Conservation (phyloP, 345 rosid species). For the Camelina hispida region DNA sequence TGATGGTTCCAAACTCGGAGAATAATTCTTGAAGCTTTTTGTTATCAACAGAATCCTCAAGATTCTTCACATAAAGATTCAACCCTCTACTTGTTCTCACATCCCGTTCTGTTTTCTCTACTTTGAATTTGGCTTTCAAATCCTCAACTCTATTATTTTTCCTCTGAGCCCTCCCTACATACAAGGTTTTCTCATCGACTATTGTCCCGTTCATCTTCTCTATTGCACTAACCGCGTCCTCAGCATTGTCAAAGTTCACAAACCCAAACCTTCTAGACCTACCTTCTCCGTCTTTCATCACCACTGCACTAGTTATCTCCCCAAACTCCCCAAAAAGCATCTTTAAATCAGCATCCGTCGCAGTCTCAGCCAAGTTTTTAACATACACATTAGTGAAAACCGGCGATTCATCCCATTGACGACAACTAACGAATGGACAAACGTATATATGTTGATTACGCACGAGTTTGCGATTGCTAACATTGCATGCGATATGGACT, state of each 20-base stretch:
- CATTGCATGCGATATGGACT: conserved; percentile 47
- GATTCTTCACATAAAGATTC: conserved; percentile 70
- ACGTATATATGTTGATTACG: conserved; percentile 55
- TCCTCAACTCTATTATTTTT: conserved; percentile 55
- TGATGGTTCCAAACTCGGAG: conserved; percentile 53
- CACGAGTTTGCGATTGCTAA: conserved; percentile 42
- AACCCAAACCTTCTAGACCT: conserved; percentile 69
- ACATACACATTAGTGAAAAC: conserved; percentile 65
- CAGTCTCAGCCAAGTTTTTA: conserved; percentile 52
- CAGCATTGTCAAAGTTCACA: conserved; percentile 55
- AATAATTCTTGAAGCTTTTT: conserved; percentile 49
- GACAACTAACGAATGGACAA: conserved; percentile 2
- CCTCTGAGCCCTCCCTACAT: conserved; percentile 68
- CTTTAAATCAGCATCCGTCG: conserved; percentile 49
- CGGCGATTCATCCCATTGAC: conserved; percentile 32
- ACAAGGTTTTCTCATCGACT: conserved; percentile 49
- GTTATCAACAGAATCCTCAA: conserved; percentile 49
- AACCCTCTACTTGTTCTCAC: conserved; percentile 33
- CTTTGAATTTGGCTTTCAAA: conserved; percentile 32
- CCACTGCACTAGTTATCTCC: conserved; percentile 49
- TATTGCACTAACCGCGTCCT: conserved; percentile 55
- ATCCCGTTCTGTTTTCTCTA: conserved; percentile 11
- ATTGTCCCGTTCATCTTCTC: conserved; percentile 54
- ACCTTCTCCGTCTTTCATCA: conserved; percentile 57
- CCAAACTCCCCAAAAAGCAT: conserved; percentile 56